phyloP scores from a whole-genome alignment of 257 asterid genomes.

The Gynochthodes officinalis region DNA sequence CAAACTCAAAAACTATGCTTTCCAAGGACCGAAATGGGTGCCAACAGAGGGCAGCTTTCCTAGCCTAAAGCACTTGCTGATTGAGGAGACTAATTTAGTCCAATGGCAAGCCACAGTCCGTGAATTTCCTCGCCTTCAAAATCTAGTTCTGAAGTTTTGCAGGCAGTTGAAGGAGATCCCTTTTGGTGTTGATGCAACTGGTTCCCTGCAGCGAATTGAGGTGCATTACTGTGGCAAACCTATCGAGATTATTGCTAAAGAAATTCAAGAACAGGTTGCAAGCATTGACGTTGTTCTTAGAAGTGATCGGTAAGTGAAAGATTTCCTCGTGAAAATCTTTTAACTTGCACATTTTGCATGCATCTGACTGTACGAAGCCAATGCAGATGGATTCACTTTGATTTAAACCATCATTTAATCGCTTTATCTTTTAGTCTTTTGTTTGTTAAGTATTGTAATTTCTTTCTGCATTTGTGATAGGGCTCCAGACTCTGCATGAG shows the following conservation, averaged over 20 bases:
- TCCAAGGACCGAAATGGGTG: slow-evolving; percentile 12
- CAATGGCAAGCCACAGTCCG: slow-evolving; percentile 2
- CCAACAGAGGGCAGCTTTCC: slow-evolving; percentile 2
- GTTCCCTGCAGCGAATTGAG: slow-evolving; percentile 9
- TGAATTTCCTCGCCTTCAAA: slow-evolving; percentile 8
- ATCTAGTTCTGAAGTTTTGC: not conserved
- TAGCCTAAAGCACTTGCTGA: slow-evolving; percentile 4
- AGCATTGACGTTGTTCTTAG: slow-evolving; percentile 7
- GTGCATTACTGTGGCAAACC: slow-evolving; percentile 8
- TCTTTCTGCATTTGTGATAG: not conserved
- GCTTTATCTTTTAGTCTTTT: no score
- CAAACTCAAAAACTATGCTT: slow-evolving; percentile 16
- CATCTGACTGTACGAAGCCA: no score
- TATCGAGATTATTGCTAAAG: slow-evolving; percentile 9
- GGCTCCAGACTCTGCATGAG: not conserved
- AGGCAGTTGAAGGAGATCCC: not conserved
- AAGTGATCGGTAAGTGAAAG: not conserved
- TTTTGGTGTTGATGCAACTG: not conserved
- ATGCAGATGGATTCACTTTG: no score
- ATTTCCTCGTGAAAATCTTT: not conserved
- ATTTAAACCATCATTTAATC: no score
- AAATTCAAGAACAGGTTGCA: slow-evolving; percentile 7
- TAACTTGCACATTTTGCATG: no score
- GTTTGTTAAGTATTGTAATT: not conserved
- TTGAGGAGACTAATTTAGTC: slow-evolving; percentile 7